Evolutionary conservation across 441 rosid genomes (phyloP), one percentile per base, ranked within the genome.

Genomic region (Euphorbia celastroides): DNA sequence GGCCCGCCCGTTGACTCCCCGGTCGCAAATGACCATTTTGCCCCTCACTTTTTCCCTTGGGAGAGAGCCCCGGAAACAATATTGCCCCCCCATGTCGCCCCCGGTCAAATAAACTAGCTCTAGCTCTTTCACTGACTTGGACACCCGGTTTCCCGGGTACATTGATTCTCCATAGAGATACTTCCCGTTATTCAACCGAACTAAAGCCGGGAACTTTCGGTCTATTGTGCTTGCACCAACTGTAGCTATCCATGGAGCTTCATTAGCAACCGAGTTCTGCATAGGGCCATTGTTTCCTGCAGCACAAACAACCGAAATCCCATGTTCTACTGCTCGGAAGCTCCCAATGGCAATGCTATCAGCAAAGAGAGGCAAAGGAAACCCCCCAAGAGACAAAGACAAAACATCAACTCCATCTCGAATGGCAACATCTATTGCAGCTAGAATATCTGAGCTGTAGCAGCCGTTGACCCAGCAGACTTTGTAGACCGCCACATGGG

Each of bases 391-490:
- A 0, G 90, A 88, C 17, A 88, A 84, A 0, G 92, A 87, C 2
- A 88, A 84, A 17, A 89, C 82, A 20, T 89, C 85, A 2, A 89
- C 93, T n/a, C 89, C 88, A 44, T 89, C 93, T 11, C 66, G 66
- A 0, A 89, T 85, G 1, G 96, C 92, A 0, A 81, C 66, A 41
- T 88, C 93, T 65, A 88, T 86, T 13, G 93, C 93, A 17, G 92
- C 88, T 38, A 89, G 74, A n/a, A 89, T 88, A 67, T 89, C 93
- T 14, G 90, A 89, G 67, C 87, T 88, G 52, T 87, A 85, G 17
- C 96, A 88, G 22, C 93, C 93, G 23, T 77, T 80, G 71, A 80
- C 75, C 96, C 92, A 91, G 58, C 97, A 91, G 5, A 88, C 92
- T 62, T 88, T 91, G 70, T 91, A 91, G 12, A 72, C 75, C 3